phyloP scores from a whole-genome alignment of 2,329 filamentous ascomycete species.

The Drechmeria coniospora region DNA sequence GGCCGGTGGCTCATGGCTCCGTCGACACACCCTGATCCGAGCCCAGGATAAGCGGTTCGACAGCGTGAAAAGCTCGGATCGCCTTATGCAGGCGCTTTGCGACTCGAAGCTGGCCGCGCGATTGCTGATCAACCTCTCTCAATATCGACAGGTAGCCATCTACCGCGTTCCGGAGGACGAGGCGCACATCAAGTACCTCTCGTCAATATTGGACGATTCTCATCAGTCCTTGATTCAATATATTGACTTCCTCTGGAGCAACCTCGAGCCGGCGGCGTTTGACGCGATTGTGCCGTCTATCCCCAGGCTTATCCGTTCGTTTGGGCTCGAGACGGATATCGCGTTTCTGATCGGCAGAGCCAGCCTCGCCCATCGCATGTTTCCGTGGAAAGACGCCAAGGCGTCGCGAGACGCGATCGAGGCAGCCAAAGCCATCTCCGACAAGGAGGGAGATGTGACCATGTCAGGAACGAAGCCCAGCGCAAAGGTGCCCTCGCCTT shows the following conservation, averaged over 20 bases:
- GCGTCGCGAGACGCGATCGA: constrained; percentile 12
- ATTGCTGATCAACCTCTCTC: constrained; percentile 77
- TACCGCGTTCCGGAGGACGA: constrained; percentile 56
- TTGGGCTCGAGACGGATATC: constrained; percentile 62
- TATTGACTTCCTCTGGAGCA: constrained; percentile 73
- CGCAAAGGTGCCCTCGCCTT: constrained; percentile 11
- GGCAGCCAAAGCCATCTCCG: constrained; percentile 15
- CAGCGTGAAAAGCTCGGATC: constrained; percentile 56
- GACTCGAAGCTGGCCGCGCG: constrained; percentile 66
- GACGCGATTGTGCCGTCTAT: constrained; percentile 64
- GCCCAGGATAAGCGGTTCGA: constrained; percentile 72
- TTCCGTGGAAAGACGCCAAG: constrained; percentile 20
- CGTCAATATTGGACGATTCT: constrained; percentile 79
- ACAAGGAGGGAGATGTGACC: constrained; percentile 42
- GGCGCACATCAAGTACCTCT: constrained; percentile 76
- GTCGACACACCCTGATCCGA: constrained; percentile 64
- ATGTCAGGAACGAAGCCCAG: constrained; percentile 27
- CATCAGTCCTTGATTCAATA: constrained; percentile 78
- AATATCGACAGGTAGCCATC: constrained; percentile 77
- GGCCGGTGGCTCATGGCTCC: constrained; percentile 68
- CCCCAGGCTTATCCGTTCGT: constrained; percentile 57
- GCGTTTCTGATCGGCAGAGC: constrained; percentile 74
- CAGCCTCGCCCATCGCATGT: constrained; percentile 54
- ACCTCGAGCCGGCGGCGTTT: constrained; percentile 61
- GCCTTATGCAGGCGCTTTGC: constrained; percentile 64